Evolutionary conservation across 73 alveolate species (phyloP).

Genomic region (Durusdinium trenchii): DNA sequence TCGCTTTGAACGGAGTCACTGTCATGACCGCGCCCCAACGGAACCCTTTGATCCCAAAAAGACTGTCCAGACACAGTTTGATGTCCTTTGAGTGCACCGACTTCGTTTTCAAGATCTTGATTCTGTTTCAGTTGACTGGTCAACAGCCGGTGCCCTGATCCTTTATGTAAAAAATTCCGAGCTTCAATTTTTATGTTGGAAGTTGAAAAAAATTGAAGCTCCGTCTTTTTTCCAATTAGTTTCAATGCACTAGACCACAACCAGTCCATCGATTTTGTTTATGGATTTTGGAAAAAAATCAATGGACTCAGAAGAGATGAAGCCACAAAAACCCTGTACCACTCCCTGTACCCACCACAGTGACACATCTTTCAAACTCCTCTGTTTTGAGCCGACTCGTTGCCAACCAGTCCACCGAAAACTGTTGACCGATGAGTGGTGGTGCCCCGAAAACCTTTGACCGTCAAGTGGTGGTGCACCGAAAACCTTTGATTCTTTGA

Average conservation of each 20-base stretch:
- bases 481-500: not conserved
- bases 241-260: not conserved
- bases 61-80: not conserved
- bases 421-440: not conserved
- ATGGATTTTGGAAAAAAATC: not conserved
- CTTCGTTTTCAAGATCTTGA: not conserved
- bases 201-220: not conserved
- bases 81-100: not conserved
- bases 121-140: not conserved
- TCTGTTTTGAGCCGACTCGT: not conserved
- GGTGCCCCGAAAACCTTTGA: not conserved
- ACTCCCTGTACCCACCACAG: not conserved
- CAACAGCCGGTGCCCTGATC: not conserved
- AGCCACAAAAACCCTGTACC: not conserved
- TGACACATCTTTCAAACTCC: not conserved
- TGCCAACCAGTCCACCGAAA: slow-evolving; percentile 21
- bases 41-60: not conserved
- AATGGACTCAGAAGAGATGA: not conserved
- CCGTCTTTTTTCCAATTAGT: not conserved
- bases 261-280: slow-evolving; percentile 1
- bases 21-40: not conserved
- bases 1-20: slow-evolving; percentile 19
- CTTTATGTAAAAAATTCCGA: not conserved
- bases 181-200: not conserved
- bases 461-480: not conserved